Evolutionary conservation across 108 stramenopile genomes (phyloP).

Genomic region (Cyclotella kingstonii): DNA sequence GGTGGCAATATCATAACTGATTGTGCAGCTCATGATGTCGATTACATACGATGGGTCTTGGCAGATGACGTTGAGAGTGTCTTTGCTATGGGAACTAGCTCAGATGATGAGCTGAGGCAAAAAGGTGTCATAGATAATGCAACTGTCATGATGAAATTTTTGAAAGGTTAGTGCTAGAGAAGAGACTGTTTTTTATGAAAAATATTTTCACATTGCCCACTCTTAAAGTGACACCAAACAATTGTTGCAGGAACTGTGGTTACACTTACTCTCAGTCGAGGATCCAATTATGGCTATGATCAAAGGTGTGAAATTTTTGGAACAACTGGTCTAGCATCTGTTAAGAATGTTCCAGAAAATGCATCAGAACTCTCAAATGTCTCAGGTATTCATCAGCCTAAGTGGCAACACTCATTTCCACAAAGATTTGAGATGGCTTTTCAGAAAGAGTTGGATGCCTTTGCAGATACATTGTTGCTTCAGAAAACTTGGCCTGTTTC

Average conservation of each 20-base stretch:
- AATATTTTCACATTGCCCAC: not conserved
- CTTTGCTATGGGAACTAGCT: conserved; percentile 59
- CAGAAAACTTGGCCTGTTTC: conserved; percentile 49
- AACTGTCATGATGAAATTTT: conserved; percentile 56
- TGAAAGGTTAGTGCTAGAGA: conserved; percentile 26
- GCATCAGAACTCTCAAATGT: conserved; percentile 37
- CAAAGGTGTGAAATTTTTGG: conserved; percentile 77
- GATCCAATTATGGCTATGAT: conserved; percentile 70
- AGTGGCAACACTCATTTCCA: conserved; percentile 61
- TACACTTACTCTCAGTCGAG: conserved; percentile 34
- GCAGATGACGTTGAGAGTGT: conserved; percentile 52
- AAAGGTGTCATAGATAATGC: conserved; percentile 69
- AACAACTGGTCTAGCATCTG: conserved; percentile 37
- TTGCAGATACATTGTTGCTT: conserved; percentile 55
- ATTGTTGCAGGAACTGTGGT: conserved; percentile 15
- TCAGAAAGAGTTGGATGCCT: conserved; percentile 62
- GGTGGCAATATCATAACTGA: conserved; percentile 76
- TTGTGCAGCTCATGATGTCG: conserved; percentile 70
- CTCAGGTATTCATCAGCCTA: conserved; percentile 42
- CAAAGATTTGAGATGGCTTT: conserved; percentile 66
- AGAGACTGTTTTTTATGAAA: not conserved
- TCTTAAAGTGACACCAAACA: too few species aligned
- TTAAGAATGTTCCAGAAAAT: conserved; percentile 46
- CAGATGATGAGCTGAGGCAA: conserved; percentile 42
- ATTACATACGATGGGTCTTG: conserved; percentile 58